phyloP scores from a whole-genome alignment of 2,329 filamentous ascomycete genomes.

The Botrytis cinerea region DNA sequence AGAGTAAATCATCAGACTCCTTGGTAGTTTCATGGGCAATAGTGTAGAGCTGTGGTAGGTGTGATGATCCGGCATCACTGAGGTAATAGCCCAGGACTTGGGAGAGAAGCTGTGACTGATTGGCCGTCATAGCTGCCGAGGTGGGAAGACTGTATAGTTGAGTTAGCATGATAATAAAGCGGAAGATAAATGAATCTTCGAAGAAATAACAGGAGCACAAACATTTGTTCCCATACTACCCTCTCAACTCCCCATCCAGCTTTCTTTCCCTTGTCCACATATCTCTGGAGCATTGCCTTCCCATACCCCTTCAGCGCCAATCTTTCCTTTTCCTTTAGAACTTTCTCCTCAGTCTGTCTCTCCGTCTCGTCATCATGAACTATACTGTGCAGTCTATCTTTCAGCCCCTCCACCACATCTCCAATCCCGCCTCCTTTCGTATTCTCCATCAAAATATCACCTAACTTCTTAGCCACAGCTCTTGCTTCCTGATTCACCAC shows the following conservation, averaged over 20 bases:
- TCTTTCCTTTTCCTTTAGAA: constrained; percentile 42
- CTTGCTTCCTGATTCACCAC: constrained; percentile 60
- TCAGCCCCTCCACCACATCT: neutral
- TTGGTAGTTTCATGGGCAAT: constrained; percentile 57
- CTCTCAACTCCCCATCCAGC: constrained; percentile 56
- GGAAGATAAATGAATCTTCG: neutral
- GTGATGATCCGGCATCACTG: constrained; percentile 51
- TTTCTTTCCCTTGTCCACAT: constrained; percentile 58
- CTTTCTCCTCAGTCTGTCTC: constrained; percentile 44
- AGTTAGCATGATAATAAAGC: neutral
- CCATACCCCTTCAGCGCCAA: constrained; percentile 66
- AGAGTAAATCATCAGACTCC: constrained; percentile 62
- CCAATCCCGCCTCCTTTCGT: constrained; percentile 59
- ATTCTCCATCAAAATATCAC: constrained; percentile 61
- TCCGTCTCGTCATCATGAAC: constrained; percentile 35
- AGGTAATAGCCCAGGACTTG: constrained; percentile 75
- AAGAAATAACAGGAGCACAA: constrained; percentile 19
- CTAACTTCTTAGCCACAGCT: constrained; percentile 60
- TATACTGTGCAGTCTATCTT: constrained; percentile 6
- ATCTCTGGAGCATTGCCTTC: constrained; percentile 61
- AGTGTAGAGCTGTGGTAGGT: constrained; percentile 62
- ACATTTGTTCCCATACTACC: constrained; percentile 52
- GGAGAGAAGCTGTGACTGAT: constrained; percentile 70
- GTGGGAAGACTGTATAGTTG: constrained; percentile 50
- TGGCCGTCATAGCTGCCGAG: constrained; percentile 66